Conservation (phyloP, 306 rosid species). For the Quercus engelmannii region DNA sequence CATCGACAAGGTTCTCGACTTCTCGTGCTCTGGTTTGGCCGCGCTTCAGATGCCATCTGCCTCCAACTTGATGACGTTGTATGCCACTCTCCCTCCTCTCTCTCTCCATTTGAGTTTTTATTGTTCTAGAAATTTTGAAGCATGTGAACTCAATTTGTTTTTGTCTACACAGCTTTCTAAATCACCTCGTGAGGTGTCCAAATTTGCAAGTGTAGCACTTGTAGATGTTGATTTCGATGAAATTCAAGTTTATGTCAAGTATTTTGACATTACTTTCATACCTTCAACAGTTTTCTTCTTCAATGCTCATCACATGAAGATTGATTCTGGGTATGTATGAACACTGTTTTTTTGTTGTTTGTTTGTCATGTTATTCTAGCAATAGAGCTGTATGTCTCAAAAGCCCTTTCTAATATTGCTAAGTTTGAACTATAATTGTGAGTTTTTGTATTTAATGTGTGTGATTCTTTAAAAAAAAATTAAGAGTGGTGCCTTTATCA, state of each 20-base stretch:
- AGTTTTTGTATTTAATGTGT: neutral
- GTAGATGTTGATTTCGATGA: slow-evolving; percentile 75
- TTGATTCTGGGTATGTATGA: slow-evolving; percentile 68
- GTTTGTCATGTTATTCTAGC: neutral
- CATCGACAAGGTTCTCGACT: slow-evolving; percentile 55
- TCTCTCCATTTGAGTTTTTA: neutral
- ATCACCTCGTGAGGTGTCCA: slow-evolving; percentile 67
- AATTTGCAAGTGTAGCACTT: slow-evolving; percentile 69
- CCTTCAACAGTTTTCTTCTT: slow-evolving; percentile 85
- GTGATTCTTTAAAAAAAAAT: neutral
- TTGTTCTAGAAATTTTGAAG: neutral
- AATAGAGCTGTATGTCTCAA: neutral
- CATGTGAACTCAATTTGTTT: too few relatives aligned
- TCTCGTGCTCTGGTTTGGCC: slow-evolving; percentile 71
- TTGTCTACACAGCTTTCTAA: slow-evolving; percentile 54
- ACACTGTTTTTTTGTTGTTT: neutral
- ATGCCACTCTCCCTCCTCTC: slow-evolving; percentile 12
- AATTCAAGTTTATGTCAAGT: slow-evolving; percentile 63
- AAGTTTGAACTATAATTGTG: neutral
- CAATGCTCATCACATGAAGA: slow-evolving; percentile 97
- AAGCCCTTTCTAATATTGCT: neutral
- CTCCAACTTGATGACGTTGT: slow-evolving; percentile 75
- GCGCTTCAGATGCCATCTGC: slow-evolving; percentile 52
- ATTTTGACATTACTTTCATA: slow-evolving; percentile 66
- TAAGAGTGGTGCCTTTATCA: neutral